Evolutionary conservation across 1,284 basidiomycete genomes (phyloP).

Genomic region (Austroboletus novae-zelandiae): DNA sequence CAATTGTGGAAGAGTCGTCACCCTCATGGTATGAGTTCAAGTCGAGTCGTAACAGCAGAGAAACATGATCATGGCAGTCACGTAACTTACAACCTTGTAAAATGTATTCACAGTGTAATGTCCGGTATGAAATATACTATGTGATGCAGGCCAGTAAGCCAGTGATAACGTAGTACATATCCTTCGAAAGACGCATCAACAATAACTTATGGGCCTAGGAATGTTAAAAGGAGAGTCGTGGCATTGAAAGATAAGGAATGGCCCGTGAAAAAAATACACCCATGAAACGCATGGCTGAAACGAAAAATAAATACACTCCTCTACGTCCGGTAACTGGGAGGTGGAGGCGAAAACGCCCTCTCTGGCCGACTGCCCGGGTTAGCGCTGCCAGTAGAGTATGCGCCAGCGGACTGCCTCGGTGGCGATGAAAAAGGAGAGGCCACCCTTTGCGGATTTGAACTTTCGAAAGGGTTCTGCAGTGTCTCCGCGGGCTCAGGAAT

Average conservation of each 20-base stretch:
- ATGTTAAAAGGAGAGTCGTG: not conserved
- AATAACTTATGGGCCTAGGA: constrained; percentile 20
- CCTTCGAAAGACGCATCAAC: constrained; percentile 3
- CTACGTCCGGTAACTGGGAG: constrained; percentile 21
- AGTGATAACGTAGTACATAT: constrained; percentile 14
- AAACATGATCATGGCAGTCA: too few species aligned
- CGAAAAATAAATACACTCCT: not conserved
- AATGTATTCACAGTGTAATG: not conserved
- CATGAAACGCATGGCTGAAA: not conserved
- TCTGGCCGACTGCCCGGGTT: not conserved
- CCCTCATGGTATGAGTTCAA: too few species aligned
- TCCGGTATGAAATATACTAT: constrained; percentile 2
- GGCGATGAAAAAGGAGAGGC: constrained; percentile 12
- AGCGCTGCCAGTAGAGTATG: constrained; percentile 23
- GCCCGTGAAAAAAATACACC: not conserved
- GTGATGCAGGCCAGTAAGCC: not conserved
- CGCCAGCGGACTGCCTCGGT: constrained; percentile 7
- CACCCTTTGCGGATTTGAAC: constrained; percentile 17
- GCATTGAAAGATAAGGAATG: constrained; percentile 6
- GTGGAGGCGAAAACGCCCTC: constrained; percentile 19
- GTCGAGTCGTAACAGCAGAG: too few species aligned
- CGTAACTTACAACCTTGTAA: too few species aligned
- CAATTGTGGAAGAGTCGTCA: too few species aligned
- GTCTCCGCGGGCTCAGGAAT: constrained; percentile 17
- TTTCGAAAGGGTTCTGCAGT: constrained; percentile 26